Base-by-base conservation (phyloP, 805 yeast species). In the Ogataea kodamae region DNA sequence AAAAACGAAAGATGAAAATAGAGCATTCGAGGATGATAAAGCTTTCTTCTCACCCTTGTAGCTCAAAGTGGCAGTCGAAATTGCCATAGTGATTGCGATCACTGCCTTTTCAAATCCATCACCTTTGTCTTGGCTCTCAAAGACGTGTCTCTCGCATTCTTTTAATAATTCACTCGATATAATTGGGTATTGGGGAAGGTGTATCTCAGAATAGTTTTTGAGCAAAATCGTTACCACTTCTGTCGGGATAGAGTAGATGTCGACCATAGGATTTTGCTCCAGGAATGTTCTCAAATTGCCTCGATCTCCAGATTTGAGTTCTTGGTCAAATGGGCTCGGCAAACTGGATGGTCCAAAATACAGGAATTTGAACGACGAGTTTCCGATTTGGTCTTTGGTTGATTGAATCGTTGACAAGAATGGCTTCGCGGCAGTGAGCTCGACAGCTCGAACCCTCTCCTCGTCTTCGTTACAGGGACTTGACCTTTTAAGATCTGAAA, bases 101-200 rank as follows among this genome's bases (percentile, higher is more conserved):
- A 18, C 13, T 5, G 29, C 29, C 8, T 17, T 26, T 16, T 26
- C 29, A 17, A 10, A 18, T 5, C 21, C 12, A 5, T 14, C 20
- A 9, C 21, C 9, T 5, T 7, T 26, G 5, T 9, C 8, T 7
- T 9, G 6, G 11, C 25, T 17, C 5, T 21, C 29, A 22, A 35
- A 42, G 3, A 42, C 46, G 13, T 32, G 16, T 9, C 15, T 8
- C 22, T 26, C 39, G 8, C 23, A 20, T 14, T 39, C 39, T 13
- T 33, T 35, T 25, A 42, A 24, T 10, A n/a, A 21, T 26, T 33
- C 18, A 21, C 41, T 42, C 9, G 46, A 42, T 4, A 42, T 30
- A 6, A 42, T 39, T 15, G 46, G 46, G 18, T 42, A 42, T 23
- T 42, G 46, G 9, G 46, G 46, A 10, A 38, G 39, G 25, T 42